Evolutionary conservation across 345 rosid species (phyloP), one percentile per base, ranked within the genome.

Genomic region (Schrenkiella parvula): DNA sequence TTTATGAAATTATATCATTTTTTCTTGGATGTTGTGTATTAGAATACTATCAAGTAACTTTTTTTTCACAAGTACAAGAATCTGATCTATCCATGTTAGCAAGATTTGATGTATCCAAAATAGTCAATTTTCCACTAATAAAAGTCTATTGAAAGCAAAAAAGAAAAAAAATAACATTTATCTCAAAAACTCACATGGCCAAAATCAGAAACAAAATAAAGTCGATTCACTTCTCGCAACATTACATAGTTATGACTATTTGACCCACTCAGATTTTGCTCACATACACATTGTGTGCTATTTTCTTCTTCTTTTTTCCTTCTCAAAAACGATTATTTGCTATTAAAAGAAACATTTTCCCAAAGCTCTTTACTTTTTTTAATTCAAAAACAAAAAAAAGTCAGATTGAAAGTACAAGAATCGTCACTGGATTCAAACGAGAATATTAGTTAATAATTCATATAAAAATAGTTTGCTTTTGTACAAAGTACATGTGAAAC

Each of bases 401-500:
- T 55, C 65, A 64, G 65, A 64, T 55, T 19, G 71, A 46, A 64
- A 64, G 66, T 73, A 73, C 71, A 66, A 4, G 31, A 64, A 64
- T 55, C 29, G 19, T 35, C 64, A 34, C 41, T 55, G 59, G 53
- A 48, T 66, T 74, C 53, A 58, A 74, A 74, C 37, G 72, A 66
- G 72, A 66, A 66, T 74, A 74, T 66, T 13, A 73, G 60, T 73
- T 23, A 32, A 64, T 54, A 64, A 64, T 64, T 12, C 50, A 54
- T 10, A 9, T 15, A 21, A 1, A 32, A 15, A 57, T 59, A 4
- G 13, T 56, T 21, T 0, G 22, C 18, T 47, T 51, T 28, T 7
- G 19, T 17, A 26, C 32, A 73, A 65, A 44, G 78, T 74, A 74
- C 66, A 74, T 74, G 72, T 74, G 72, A 66, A 74, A 74, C 13